phyloP scores from a whole-genome alignment of 2,329 filamentous ascomycete genomes.

The Aspergillus pseudonomiae region DNA sequence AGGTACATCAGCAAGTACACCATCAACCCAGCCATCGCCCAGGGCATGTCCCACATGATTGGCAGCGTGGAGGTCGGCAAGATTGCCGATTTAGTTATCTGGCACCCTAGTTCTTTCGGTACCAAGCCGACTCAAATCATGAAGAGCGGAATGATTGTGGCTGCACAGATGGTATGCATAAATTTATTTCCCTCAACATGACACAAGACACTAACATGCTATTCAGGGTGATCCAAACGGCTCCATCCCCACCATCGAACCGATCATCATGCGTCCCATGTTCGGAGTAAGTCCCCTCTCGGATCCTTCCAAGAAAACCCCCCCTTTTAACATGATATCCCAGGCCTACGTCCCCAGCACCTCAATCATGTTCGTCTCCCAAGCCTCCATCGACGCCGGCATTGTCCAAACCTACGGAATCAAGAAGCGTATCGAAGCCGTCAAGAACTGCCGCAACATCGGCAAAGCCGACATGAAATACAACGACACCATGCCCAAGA shows the following conservation, averaged over 20 bases:
- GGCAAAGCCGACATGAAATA: slow-evolving; percentile 88
- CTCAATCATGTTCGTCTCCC: slow-evolving; percentile 81
- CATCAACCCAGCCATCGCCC: slow-evolving; percentile 87
- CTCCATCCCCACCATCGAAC: slow-evolving; percentile 86
- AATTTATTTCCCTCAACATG: neutral
- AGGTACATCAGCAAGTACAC: slow-evolving; percentile 95
- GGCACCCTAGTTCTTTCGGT: slow-evolving; percentile 83
- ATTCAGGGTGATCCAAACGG: slow-evolving; percentile 74
- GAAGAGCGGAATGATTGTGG: slow-evolving; percentile 85
- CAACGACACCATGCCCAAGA: slow-evolving; percentile 80
- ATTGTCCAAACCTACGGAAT: slow-evolving; percentile 72
- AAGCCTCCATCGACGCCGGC: slow-evolving; percentile 69
- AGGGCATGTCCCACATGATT: slow-evolving; percentile 85
- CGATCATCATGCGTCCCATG: slow-evolving; percentile 81
- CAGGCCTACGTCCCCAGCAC: slow-evolving; percentile 67
- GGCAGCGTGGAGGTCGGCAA: slow-evolving; percentile 89
- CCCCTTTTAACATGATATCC: neutral
- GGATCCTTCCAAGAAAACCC: neutral
- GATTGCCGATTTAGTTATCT: slow-evolving; percentile 84
- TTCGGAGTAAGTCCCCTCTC: slow-evolving; percentile 60
- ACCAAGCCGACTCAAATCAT: slow-evolving; percentile 80
- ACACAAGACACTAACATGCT: neutral
- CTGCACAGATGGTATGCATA: slow-evolving; percentile 73
- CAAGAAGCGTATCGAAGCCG: slow-evolving; percentile 77
- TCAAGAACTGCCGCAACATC: slow-evolving; percentile 73